Evolutionary conservation across 805 yeast species (phyloP), one percentile per base, ranked within the genome.

Genomic region (Wickerhamiella allomyrinae): DNA sequence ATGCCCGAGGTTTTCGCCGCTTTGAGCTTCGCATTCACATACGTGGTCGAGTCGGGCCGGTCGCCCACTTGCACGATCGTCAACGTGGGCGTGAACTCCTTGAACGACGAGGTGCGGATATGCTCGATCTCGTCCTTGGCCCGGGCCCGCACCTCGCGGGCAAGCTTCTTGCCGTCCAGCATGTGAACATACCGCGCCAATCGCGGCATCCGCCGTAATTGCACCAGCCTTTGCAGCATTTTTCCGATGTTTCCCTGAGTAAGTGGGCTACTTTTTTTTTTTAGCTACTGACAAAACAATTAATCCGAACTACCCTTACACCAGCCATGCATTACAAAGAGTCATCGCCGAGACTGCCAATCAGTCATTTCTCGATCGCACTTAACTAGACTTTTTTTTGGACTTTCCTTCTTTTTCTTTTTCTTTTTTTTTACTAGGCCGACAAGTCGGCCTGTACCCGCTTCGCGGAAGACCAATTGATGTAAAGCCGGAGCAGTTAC

Each of bases 11-110:
- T 84, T 39, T 70, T 65, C 15, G 95, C 94, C 9, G 95, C 93
- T 65, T 80, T 83, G 48, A 85, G 68, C 64, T 89, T 89, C 76
- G 89, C 84, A 46, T 79, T 74, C 42, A 89, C 96, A 62, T 89
- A 89, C 7, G 95, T 83, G 10, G 86, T 74, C 2, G 95, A 85
- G 60, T 89, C 98, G 11, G 93, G 93, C 49, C 96, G 71, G 39
- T 69, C 69, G 34, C 96, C 96, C 31, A 91, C 93, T 63, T 89
- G 97, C 47, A 89, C 69, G 50, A 89, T 87, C 29, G 84, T 76
- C 56, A 89, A 68, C 42, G 71, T 70, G 7, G 97, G 96, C 46
- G 69, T 65, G 65, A 84, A 84, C n/a, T 57, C 51, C 7, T 73
- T 63, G 47, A 52, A 51, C 48, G 66, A 59, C 20, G 52, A 19